Conservation (phyloP, 768 basidiomycete species). For the Tricholoma bakamatsutake region DNA sequence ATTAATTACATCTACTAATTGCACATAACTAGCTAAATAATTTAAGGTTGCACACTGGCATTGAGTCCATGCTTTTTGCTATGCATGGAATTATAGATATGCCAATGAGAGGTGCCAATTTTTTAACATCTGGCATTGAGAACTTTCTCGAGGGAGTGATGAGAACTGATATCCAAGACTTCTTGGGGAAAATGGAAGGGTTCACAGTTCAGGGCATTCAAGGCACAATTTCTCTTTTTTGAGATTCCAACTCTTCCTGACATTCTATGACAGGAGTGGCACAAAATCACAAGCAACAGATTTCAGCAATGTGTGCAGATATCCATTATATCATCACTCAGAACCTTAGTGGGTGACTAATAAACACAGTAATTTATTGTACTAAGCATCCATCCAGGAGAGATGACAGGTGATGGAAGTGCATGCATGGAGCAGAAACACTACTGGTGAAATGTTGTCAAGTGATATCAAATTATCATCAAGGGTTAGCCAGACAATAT, state of each 20-base stretch:
- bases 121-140: not conserved
- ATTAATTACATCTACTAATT: not conserved
- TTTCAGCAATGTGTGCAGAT: not conserved
- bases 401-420: not conserved
- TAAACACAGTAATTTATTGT: not conserved
- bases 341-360: not conserved
- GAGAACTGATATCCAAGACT: not conserved
- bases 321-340: not conserved
- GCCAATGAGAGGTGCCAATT: not conserved
- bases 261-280: not conserved
- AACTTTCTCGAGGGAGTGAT: not conserved
- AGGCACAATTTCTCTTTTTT: not conserved
- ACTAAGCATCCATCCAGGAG: not conserved
- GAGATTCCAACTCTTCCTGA: not conserved
- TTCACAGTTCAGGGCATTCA: not conserved
- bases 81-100: not conserved
- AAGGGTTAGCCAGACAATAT: too few relatives aligned
- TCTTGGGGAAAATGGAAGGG: not conserved
- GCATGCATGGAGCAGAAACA: not conserved
- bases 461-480: not conserved
- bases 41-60: not conserved
- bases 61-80: not conserved
- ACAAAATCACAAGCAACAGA: not conserved
- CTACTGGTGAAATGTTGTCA: not conserved
- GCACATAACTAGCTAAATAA: not conserved